Conservation (phyloP, 345 rosid genomes). For the Salix brachista region DNA sequence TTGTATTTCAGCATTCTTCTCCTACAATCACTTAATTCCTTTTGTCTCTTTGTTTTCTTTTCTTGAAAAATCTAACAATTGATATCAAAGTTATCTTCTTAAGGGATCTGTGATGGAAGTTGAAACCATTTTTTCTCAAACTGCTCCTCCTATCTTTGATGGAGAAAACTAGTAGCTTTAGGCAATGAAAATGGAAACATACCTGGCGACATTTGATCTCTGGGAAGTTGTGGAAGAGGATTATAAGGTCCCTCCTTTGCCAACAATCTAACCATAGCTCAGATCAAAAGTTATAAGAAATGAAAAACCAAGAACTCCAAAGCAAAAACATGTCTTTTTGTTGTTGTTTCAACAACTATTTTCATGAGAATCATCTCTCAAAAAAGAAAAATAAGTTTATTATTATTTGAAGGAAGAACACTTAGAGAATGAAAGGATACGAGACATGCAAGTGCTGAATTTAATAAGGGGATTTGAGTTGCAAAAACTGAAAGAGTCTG, state of each 20-base stretch:
- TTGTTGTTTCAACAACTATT: background rate
- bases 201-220: background rate
- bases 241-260: background rate
- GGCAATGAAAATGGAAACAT: no score
- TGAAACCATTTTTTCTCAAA: no score
- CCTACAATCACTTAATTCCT: no score
- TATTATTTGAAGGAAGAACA: background rate
- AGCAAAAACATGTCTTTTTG: background rate
- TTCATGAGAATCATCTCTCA: background rate
- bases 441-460: background rate
- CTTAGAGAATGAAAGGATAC: background rate
- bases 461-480: background rate
- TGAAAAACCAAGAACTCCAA: background rate
- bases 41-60: no score
- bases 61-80: no score
- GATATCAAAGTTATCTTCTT: no score
- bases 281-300: background rate
- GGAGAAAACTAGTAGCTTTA: no score
- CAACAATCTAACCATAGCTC: background rate
- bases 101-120: no score
- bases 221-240: background rate
- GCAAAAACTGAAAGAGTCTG: background rate
- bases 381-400: background rate
- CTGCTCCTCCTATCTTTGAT: no score
- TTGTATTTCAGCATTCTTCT: no score